Evolutionary conservation across 768 basidiomycete genomes (phyloP), one percentile per base, ranked within the genome.

Genomic region (Symmetrospora coprosmae): DNA sequence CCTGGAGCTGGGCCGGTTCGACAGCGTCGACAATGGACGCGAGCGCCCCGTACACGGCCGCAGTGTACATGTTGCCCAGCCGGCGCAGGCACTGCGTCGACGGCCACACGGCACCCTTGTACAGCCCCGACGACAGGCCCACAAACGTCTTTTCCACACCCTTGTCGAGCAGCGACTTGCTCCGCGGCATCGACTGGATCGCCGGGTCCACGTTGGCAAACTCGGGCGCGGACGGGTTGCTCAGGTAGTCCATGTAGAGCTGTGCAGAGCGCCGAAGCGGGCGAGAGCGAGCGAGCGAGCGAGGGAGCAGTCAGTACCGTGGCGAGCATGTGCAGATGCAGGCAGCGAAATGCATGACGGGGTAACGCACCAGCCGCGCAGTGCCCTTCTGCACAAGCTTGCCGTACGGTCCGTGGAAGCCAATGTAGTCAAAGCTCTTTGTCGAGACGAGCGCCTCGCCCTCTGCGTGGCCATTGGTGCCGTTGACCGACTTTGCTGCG

Each of bases 21-120:
- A 87, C 80, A 25, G 78, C 78, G 43, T 85, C 80, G 40, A 99
- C 71, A 28, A 97, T 77, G 7, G 86, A 88, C 37, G 91, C 86
- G 62, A 99, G 81, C 66, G 89, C 90, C 43, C 88, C 90, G 71
- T 91, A 97, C 11, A 99, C 78, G 16, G 88, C 91, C 14, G 85
- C 94, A 13, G 94, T 92, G 79, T 99, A 96, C 85, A 90, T 92
- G 81, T 99, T 97, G 14, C 94, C 94, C 65, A 92, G 81, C 43
- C 90, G 83, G 70, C 82, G 81, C 27, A 90, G 88, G 76, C 84
- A 85, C 58, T 82, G 81, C 81, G 92, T 90, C 25, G 77, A 79
- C 7, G 88, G 86, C 65, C 81, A 81, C 19, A 89, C 84, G 70
- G 83, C 82, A 64, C 78, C 75, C 61, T 79, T 78, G 74, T 88